Conservation (phyloP, 2,329 filamentous ascomycete species). For the Sordariomycetes sp. region DNA sequence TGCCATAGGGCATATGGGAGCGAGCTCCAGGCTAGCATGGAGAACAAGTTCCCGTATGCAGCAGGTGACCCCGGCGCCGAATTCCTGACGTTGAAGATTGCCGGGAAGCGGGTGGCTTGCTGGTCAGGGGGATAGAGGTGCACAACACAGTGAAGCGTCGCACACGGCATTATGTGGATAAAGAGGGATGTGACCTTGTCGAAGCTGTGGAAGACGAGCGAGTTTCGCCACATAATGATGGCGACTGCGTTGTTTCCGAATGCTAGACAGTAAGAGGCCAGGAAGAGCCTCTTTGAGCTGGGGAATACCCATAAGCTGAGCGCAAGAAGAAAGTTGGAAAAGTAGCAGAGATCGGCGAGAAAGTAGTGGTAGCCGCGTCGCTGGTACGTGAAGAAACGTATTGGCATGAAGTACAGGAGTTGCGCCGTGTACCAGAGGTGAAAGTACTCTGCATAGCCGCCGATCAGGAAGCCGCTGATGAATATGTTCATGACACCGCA, state of each 20-base stretch:
- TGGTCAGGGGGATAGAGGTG: constrained; percentile 59
- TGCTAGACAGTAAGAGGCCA: constrained; percentile 80
- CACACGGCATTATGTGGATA: constrained; percentile 98
- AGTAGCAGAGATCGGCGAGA: constrained; percentile 93
- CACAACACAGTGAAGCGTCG: constrained; percentile 81
- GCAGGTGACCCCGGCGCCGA: constrained; percentile 57
- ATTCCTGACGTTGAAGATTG: constrained; percentile 68
- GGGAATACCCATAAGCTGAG: constrained; percentile 86
- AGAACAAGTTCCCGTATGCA: constrained; percentile 62
- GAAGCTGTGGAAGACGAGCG: constrained; percentile 93
- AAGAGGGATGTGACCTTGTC: constrained; percentile 98
- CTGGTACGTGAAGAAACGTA: constrained; percentile 84
- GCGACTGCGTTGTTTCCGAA: constrained; percentile 96
- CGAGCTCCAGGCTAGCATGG: constrained; percentile 91
- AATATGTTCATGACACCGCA: constrained; percentile 95
- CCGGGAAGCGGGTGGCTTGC: constrained; percentile 64
- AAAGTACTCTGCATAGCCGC: constrained; percentile 72
- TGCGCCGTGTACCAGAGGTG: constrained; percentile 87
- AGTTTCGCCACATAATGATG: constrained; percentile 99
- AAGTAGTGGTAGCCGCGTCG: constrained; percentile 94
- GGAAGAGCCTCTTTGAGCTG: constrained; percentile 78
- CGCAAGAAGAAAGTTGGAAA: constrained; percentile 79
- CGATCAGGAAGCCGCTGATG: constrained; percentile 86
- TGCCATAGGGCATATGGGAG: constrained; percentile 92
- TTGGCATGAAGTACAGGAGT: constrained; percentile 90